Conservation (phyloP, 306 rosid genomes). For the Crataegus laevigata region DNA sequence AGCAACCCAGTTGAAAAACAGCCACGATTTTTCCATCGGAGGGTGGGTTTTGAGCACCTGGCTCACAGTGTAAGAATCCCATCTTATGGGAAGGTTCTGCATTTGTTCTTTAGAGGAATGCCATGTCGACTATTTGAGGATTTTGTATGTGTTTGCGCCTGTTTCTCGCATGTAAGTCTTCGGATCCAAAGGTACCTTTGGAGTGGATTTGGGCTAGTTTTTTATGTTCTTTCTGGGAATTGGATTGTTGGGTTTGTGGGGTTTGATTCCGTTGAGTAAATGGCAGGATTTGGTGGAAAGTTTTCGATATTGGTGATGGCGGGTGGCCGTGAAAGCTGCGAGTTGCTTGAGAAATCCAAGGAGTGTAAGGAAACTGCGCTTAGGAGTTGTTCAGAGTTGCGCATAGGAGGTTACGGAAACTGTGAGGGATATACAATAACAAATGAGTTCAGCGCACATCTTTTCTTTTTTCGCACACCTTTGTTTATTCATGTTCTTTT, state of each 20-base stretch:
- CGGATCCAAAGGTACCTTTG: conserved; percentile 1
- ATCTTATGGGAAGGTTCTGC: conserved; percentile 39
- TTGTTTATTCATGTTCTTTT: too few species aligned
- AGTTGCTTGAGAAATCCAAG: conserved; percentile 26
- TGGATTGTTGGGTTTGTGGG: conserved; percentile 17
- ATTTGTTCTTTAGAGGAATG: conserved; percentile 50
- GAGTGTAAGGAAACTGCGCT: conserved; percentile 4
- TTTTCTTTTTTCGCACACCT: too few species aligned
- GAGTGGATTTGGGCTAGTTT: not conserved
- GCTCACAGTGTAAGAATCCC: conserved; percentile 88
- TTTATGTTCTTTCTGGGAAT: not conserved
- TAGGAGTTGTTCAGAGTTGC: not conserved
- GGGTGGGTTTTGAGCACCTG: conserved; percentile 76
- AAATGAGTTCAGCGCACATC: too few species aligned
- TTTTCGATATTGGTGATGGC: not conserved
- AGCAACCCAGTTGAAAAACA: conserved; percentile 76
- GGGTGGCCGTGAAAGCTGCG: conserved; percentile 1
- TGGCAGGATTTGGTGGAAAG: conserved; percentile 21
- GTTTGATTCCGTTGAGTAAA: conserved; percentile 31
- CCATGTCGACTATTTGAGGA: conserved; percentile 59
- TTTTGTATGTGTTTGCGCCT: conserved; percentile 36
- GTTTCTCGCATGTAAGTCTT: conserved; percentile 46
- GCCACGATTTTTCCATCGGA: conserved; percentile 86
- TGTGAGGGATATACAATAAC: not conserved
- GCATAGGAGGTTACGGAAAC: not conserved